Conservation (phyloP, 2,329 filamentous ascomycete species). For the Phaeosphaeria sp. region DNA sequence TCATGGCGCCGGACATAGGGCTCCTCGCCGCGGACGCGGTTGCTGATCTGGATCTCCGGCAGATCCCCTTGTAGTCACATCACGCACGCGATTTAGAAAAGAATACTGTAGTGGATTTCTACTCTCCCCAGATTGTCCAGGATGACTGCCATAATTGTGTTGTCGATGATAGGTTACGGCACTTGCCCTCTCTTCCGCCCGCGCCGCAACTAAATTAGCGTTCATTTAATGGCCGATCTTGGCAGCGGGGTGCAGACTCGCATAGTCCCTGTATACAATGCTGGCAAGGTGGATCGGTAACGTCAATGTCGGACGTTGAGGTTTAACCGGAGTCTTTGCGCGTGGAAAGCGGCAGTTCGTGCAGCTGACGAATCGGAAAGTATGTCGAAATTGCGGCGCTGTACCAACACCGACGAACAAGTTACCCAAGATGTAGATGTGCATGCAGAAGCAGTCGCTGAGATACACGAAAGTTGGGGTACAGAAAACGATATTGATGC, state of each 20-base stretch:
- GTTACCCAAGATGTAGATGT: background rate
- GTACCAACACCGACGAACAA: background rate
- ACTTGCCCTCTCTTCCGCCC: conserved; percentile 20
- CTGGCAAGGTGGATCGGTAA: conserved; percentile 8
- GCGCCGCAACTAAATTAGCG: conserved; percentile 24
- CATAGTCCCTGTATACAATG: conserved; percentile 6
- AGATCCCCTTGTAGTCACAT: conserved; percentile 6
- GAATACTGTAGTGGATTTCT: conserved; percentile 9
- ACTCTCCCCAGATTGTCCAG: conserved; percentile 24
- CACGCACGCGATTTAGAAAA: conserved; percentile 5
- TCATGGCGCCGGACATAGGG: conserved; percentile 8
- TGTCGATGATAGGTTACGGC: conserved; percentile 25
- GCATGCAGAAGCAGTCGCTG: background rate
- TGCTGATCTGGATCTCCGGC: conserved; percentile 18
- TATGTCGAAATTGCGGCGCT: background rate
- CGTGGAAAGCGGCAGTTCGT: conserved; percentile 7
- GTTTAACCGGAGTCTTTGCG: conserved; percentile 7
- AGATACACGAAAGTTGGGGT: background rate
- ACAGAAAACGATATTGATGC: background rate
- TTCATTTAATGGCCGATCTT: conserved; percentile 25
- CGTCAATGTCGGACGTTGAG: background rate
- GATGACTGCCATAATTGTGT: conserved; percentile 18
- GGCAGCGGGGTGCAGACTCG: conserved; percentile 25
- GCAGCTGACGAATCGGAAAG: conserved; percentile 2
- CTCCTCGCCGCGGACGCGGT: conserved; percentile 15